Evolutionary conservation across 768 basidiomycete species (phyloP).

Genomic region (Collybia sordida): DNA sequence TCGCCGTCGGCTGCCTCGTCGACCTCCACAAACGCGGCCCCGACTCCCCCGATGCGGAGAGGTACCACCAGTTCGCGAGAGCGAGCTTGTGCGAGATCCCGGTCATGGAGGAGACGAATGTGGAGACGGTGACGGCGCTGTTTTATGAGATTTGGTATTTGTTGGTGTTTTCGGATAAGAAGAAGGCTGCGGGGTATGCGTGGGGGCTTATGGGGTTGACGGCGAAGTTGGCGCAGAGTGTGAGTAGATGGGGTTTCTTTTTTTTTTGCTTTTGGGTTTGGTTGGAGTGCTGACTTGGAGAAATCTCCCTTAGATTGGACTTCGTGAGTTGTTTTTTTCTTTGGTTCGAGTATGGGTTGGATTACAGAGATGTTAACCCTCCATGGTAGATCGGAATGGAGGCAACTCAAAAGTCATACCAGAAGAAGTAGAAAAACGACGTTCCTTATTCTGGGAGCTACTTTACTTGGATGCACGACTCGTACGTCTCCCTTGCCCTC

Average conservation of each 20-base stretch:
- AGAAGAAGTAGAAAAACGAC: slow-evolving; percentile 68
- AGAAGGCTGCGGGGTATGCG: slow-evolving; percentile 59
- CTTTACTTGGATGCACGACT: slow-evolving; percentile 65
- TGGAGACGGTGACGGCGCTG: slow-evolving; percentile 57
- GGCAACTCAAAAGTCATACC: slow-evolving; percentile 66
- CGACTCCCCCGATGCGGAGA: slow-evolving; percentile 55
- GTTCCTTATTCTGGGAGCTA: slow-evolving; percentile 71
- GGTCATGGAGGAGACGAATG: slow-evolving; percentile 67
- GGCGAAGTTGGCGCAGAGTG: slow-evolving; percentile 61
- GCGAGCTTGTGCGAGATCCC: slow-evolving; percentile 60
- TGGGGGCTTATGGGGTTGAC: slow-evolving; percentile 59
- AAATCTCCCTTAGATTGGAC: slow-evolving; percentile 50
- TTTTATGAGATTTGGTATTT: slow-evolving; percentile 71
- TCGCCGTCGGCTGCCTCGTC: slow-evolving; percentile 67
- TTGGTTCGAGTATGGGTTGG: slow-evolving; percentile 9
- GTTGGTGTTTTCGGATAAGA: slow-evolving; percentile 68
- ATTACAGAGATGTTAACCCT: slow-evolving; percentile 13
- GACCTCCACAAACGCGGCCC: slow-evolving; percentile 48
- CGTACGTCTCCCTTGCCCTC: slow-evolving; percentile 30
- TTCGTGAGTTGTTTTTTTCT: slow-evolving; percentile 41
- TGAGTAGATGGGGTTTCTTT: too few species aligned
- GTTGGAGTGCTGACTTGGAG: not conserved
- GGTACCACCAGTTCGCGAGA: slow-evolving; percentile 59
- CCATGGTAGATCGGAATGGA: slow-evolving; percentile 55
- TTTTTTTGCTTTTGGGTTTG: not conserved